Evolutionary conservation across 2,329 filamentous ascomycete species (phyloP).

Genomic region (Aspergillus hiratsukae): DNA sequence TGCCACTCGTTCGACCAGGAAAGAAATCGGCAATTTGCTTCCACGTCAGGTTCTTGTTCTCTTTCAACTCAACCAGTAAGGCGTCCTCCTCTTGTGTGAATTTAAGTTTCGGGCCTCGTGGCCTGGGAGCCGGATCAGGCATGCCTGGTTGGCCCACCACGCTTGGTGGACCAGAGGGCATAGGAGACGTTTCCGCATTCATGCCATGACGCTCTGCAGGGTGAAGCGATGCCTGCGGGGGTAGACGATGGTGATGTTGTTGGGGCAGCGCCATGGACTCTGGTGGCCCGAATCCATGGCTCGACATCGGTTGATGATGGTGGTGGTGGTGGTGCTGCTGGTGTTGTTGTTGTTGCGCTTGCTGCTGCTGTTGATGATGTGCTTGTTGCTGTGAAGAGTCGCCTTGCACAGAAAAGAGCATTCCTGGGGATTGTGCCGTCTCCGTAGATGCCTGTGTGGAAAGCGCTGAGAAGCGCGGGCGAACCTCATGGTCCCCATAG

Average conservation of each 20-base stretch:
- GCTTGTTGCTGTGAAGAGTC: conserved; percentile 23
- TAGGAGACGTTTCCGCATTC: conserved; percentile 39
- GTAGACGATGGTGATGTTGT: conserved; percentile 74
- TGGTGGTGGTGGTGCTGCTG: neutral
- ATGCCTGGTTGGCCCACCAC: conserved; percentile 84
- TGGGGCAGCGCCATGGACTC: conserved; percentile 44
- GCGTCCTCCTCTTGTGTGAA: conserved; percentile 91
- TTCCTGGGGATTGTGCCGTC: conserved; percentile 30
- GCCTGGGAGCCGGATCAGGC: conserved; percentile 74
- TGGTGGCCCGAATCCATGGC: conserved; percentile 36
- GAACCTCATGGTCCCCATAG: conserved; percentile 21
- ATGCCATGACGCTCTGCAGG: conserved; percentile 62
- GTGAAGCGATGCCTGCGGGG: conserved; percentile 65
- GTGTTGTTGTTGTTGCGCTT: neutral
- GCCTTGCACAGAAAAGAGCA: conserved; percentile 31
- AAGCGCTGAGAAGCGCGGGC: conserved; percentile 31
- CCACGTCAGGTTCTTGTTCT: conserved; percentile 92
- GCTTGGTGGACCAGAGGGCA: conserved; percentile 64
- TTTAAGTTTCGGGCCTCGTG: conserved; percentile 84
- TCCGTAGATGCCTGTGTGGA: conserved; percentile 27
- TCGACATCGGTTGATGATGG: conserved; percentile 22
- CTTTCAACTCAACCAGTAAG: conserved; percentile 82
- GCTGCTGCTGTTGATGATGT: neutral
- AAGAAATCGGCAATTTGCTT: conserved; percentile 98
- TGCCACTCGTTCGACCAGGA: conserved; percentile 82